Conservation (phyloP, 495 filamentous ascomycete genomes). For the Eremomyces bilateralis region DNA sequence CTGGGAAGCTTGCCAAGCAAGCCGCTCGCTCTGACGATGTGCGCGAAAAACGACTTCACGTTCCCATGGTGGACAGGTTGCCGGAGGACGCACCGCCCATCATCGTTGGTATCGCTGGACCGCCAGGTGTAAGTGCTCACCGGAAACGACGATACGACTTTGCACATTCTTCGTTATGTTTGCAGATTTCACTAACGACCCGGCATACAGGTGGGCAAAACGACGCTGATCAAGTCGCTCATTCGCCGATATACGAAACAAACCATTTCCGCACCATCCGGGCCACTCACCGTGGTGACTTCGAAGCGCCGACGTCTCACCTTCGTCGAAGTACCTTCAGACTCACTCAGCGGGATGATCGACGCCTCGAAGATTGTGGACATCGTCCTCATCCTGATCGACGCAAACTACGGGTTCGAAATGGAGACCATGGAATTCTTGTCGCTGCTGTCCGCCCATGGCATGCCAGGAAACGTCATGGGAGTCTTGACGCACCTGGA, state of each 20-base stretch:
- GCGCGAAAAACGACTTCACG: conserved; percentile 79
- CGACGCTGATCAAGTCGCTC: conserved; percentile 71
- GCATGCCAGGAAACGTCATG: conserved; percentile 97
- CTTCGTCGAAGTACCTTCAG: conserved; percentile 89
- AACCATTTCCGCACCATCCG: conserved; percentile 66
- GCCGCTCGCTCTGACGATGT: conserved; percentile 86
- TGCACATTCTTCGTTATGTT: conserved; percentile 12
- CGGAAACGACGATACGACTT: neutral
- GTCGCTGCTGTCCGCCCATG: conserved; percentile 68
- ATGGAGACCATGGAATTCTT: conserved; percentile 99
- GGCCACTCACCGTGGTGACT: conserved; percentile 85
- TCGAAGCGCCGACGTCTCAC: conserved; percentile 83
- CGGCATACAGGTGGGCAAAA: conserved; percentile 34
- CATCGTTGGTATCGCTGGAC: conserved; percentile 80
- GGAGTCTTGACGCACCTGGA: conserved; percentile 93
- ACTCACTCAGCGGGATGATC: conserved; percentile 79
- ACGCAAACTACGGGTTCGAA: conserved; percentile 95
- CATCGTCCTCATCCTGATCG: conserved; percentile 91
- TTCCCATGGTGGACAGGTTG: conserved; percentile 81
- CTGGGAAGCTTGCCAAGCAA: conserved; percentile 62
- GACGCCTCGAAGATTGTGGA: conserved; percentile 92
- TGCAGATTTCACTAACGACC: too few species aligned
- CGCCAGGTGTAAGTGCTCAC: conserved; percentile 50
- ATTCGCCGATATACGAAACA: conserved; percentile 92
- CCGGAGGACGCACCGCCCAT: conserved; percentile 91